Base-by-base conservation (phyloP, 1,284 basidiomycete genomes). In the Moesziomyces sp. region DNA sequence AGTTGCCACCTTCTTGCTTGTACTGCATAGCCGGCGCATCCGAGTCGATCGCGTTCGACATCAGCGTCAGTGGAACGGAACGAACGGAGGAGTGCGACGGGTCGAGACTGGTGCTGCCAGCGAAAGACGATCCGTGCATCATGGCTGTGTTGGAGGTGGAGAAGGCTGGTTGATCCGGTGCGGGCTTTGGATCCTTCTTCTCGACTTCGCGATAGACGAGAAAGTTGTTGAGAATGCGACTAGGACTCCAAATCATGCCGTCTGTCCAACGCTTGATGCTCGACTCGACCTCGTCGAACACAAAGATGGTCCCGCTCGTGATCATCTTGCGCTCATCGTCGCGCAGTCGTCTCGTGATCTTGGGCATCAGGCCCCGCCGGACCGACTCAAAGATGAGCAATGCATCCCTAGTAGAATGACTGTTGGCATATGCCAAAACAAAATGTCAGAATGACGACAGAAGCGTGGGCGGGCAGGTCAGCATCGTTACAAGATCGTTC, bases 181-280 rank as follows among this genome's bases (percentile, higher is more conserved):
- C 49, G 0, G 74, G 58, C n/a, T 65, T 76, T 7, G 58, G 68
- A 48, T 61, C 52, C 67, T 78, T 78, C 47, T 73, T 78, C 14
- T 81, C 76, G 13, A 81, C 76, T 42, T 81, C 78, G n/a, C 79
- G 79, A 49, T 81, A 81, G 40, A 81, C 91, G 74, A 98, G 87
- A 83, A 97, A 98, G 86, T 98, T 98, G 81, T 93, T 93, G 48
- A 97, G 87, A 46, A 97, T 94, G 51, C 93, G 87, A 63, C 90
- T 92, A 0, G 91, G 91, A 19, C 90, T 91, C 96, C 95, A 98
- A 80, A 93, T 92, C 84, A 93, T 91, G 6, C 95, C 95, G 85
- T 99, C 95, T 0, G 96, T 99, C 95, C 96, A 98, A 52, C 96
- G 89, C 86, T 97, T 97, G 87, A 99, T 98, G 40, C 94, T 94